phyloP scores from a whole-genome alignment of 345 rosid genomes.

The Lepidium aucheri region DNA sequence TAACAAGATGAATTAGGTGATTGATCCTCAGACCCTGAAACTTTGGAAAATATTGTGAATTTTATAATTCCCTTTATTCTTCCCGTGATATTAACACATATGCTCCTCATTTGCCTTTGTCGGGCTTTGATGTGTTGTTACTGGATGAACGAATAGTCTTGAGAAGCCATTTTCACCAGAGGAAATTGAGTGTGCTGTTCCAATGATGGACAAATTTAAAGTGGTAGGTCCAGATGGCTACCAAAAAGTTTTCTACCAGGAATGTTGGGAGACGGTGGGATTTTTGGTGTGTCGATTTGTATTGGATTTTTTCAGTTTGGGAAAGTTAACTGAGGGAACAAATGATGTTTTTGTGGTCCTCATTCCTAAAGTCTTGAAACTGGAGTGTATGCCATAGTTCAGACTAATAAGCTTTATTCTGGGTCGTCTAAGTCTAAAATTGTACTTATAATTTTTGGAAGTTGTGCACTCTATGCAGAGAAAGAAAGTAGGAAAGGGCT shows the following conservation, averaged over 20 bases:
- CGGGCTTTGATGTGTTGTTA: neutral
- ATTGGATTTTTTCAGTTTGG: neutral
- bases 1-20: no score
- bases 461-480: no score
- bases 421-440: no score
- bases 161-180: no score
- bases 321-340: rapidly evolving
- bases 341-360: neutral
- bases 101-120: no score
- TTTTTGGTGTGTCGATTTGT: neutral
- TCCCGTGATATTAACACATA: neutral
- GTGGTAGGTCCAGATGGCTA: neutral
- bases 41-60: neutral
- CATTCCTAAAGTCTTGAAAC: neutral
- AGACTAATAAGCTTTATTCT: neutral
- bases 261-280: neutral
- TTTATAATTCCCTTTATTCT: neutral
- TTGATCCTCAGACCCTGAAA: neutral
- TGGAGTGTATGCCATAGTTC: neutral
- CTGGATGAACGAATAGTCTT: no score
- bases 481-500: no score
- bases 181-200: neutral
- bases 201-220: neutral
- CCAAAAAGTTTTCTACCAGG: neutral
- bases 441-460: no score